These are phyloP conservation scores for Aspergillus brunneoviolaceus DNA, from an alignment of 2,329 filamentous ascomycete species.

Conservation along the genomic window DNA sequence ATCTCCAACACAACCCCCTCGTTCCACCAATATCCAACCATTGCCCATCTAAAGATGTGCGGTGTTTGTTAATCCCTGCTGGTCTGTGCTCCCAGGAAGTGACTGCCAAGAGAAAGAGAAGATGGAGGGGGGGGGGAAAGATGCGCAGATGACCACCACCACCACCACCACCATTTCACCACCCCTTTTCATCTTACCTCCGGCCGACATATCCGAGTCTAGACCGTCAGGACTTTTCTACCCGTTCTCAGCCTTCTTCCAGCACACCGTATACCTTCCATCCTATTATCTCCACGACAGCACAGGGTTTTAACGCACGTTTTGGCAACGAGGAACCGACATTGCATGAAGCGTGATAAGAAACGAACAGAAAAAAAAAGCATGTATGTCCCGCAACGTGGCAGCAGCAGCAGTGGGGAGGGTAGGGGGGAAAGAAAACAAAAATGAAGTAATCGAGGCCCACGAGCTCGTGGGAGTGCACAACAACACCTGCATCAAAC, in stretches of 20 bases:
- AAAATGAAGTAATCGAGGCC: slow-evolving; percentile 9
- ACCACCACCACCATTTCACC: not conserved
- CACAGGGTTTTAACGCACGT: not conserved
- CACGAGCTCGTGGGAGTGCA: slow-evolving; percentile 8
- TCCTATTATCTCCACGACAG: not conserved
- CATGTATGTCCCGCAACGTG: slow-evolving; percentile 15
- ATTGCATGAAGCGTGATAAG: not conserved
- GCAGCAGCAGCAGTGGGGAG: slow-evolving; percentile 2
- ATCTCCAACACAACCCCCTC: not conserved
- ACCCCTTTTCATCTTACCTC: not conserved
- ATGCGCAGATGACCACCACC: not conserved
- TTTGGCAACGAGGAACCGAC: not conserved
- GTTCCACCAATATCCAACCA: not conserved
- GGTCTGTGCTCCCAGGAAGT: slow-evolving; percentile 1
- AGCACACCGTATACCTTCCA: not conserved
- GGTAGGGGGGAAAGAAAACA: slow-evolving; percentile 1
- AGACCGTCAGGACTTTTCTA: not conserved
- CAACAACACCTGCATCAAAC: slow-evolving; percentile 10
- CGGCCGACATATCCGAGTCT: slow-evolving; percentile 4
- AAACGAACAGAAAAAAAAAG: not conserved
- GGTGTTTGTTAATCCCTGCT: not conserved
- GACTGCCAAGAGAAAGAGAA: not conserved
- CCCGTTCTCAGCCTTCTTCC: not conserved
- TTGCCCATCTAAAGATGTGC: not conserved
- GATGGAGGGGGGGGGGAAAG: not conserved